Percentiles rank a stretch among this genome's conserved stretches.
These are phyloP conservation scores for Dichomitus squalens DNA, from an alignment of 1,284 basidiomycete species.

Conservation along the genomic window DNA sequence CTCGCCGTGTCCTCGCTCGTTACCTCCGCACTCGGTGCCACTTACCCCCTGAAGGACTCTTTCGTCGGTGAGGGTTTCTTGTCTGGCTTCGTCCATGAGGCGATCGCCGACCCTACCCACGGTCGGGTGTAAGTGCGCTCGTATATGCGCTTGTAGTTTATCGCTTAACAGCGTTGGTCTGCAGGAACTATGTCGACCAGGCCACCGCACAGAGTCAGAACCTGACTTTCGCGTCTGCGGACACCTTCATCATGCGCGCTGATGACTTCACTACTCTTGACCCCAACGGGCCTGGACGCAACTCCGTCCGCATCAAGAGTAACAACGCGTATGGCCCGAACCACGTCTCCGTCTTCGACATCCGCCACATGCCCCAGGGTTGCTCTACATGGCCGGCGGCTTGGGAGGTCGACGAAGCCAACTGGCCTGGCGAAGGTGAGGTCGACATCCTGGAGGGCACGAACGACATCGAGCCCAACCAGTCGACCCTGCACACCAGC, in stretches of 20 bases:
- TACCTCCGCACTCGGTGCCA: constrained; percentile 31
- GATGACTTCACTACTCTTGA: constrained; percentile 51
- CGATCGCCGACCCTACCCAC: constrained; percentile 60
- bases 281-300: constrained; percentile 52
- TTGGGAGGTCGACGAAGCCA: constrained; percentile 45
- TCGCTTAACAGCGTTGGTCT: not conserved
- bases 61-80: constrained; percentile 54
- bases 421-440: constrained; percentile 39
- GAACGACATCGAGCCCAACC: constrained; percentile 51
- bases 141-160: not conserved
- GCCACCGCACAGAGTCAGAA: constrained; percentile 35
- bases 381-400: constrained; percentile 65
- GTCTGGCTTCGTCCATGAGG: constrained; percentile 49
- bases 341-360: constrained; percentile 60
- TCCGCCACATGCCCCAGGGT: constrained; percentile 62
- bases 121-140: constrained; percentile 56
- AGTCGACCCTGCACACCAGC: constrained; percentile 57
- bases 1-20: constrained; percentile 24
- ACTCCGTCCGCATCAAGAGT: constrained; percentile 60
- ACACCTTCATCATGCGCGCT: constrained; percentile 46
- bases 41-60: constrained; percentile 47
- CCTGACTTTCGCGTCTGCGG: constrained; percentile 34
- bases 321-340: constrained; percentile 50
- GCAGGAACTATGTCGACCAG: constrained; percentile 40
- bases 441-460: constrained; percentile 51